Evolutionary conservation across 352 stramenopile genomes (phyloP).

Genomic region (Blastocystis sp.): DNA sequence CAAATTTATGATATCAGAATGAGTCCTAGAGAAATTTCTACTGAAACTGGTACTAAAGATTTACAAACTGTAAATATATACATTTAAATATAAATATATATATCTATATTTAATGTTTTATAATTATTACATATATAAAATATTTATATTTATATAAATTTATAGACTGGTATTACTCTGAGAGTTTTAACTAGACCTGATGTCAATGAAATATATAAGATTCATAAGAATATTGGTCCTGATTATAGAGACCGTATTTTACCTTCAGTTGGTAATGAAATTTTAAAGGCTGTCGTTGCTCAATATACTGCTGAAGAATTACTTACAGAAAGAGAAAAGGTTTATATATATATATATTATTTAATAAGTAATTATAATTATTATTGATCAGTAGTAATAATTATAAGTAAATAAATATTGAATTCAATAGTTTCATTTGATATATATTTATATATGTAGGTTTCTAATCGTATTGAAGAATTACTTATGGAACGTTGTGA

Average conservation of each 20-base stretch:
- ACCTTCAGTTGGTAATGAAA: slow-evolving; percentile 82
- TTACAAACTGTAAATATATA: slow-evolving; percentile 99
- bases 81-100: too few relatives aligned
- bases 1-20: slow-evolving; percentile 93
- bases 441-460: too few relatives aligned
- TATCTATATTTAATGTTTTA: too few relatives aligned
- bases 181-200: slow-evolving; percentile 78
- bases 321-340: slow-evolving; percentile 87
- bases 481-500: slow-evolving; percentile 80
- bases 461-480: slow-evolving; percentile 58
- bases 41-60: slow-evolving; percentile 89
- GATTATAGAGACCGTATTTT: slow-evolving; percentile 96
- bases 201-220: slow-evolving; percentile 71
- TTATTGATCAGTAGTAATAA: too few relatives aligned
- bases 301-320: slow-evolving; percentile 99
- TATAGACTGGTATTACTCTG: slow-evolving; percentile 81
- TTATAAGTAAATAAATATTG: too few relatives aligned
- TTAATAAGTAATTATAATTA: not conserved
- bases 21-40: slow-evolving; percentile 83
- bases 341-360: slow-evolving; percentile 50
- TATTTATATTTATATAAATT: too few relatives aligned
- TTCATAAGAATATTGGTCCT: slow-evolving; percentile 83
- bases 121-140: too few relatives aligned
- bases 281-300: slow-evolving; percentile 67
- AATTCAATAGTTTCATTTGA: slow-evolving; percentile 18